Evolutionary conservation across 352 stramenopile species (phyloP).

Genomic region (Phytopythium chamaehyphon): DNA sequence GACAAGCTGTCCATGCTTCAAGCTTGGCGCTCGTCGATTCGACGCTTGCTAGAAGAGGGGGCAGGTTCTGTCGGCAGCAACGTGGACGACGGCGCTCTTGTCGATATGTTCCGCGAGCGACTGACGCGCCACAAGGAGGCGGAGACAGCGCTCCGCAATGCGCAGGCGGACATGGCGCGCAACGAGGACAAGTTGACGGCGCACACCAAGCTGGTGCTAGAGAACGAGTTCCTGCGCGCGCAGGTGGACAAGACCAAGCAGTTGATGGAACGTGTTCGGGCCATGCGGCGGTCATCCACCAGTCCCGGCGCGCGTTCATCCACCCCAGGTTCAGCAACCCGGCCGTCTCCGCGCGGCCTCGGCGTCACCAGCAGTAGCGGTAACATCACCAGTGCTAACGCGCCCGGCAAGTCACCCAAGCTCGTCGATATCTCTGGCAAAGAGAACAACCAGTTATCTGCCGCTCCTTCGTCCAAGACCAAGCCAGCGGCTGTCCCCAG

Average conservation of each 20-base stretch:
- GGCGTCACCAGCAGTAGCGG: background rate
- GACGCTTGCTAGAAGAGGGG: conserved; percentile 20
- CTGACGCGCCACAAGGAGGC: conserved; percentile 22
- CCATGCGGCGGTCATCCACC: conserved; percentile 11
- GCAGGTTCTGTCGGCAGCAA: background rate
- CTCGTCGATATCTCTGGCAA: conserved; percentile 1
- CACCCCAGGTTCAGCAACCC: background rate
- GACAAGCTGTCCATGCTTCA: conserved; percentile 17
- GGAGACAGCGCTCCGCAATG: conserved; percentile 16
- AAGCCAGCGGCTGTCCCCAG: background rate
- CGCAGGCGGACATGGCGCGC: conserved; percentile 21
- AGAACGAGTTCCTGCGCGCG: conserved; percentile 49
- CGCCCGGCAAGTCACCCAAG: conserved; percentile 10
- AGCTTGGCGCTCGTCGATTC: conserved; percentile 35
- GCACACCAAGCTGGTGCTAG: conserved; percentile 36
- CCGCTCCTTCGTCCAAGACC: background rate
- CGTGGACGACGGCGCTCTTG: conserved; percentile 19
- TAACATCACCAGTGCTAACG: too few relatives aligned
- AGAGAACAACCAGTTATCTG: background rate
- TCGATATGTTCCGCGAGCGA: conserved; percentile 30
- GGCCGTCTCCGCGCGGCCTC: background rate
- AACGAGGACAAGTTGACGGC: conserved; percentile 35
- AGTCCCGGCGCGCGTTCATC: background rate
- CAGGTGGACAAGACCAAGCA: conserved; percentile 60
- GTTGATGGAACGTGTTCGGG: conserved; percentile 58